Percentiles rank a stretch among this genome's conserved stretches.
These are phyloP conservation scores for Aspergillus spinulosporus DNA, from an alignment of 2,329 filamentous ascomycete genomes.

Conservation along the genomic window DNA sequence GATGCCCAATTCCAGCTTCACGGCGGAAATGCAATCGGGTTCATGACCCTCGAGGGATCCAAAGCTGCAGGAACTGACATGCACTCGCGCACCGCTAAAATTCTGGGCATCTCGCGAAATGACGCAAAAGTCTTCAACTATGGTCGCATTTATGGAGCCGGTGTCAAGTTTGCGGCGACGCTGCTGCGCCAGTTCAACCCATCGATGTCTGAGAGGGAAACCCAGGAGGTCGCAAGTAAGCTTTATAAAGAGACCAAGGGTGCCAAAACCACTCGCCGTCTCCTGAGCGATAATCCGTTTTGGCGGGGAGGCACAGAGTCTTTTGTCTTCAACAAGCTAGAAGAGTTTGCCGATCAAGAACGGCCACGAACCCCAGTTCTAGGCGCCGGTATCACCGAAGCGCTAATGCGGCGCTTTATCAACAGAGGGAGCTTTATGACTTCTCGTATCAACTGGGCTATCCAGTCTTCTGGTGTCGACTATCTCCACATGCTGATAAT, in stretches of 20 bases:
- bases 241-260: conserved; percentile 91
- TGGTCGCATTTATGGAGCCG: conserved; percentile 97
- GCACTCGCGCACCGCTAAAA: conserved; percentile 88
- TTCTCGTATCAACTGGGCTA: conserved; percentile 97
- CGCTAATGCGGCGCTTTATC: conserved; percentile 83
- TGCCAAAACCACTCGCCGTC: conserved; percentile 73
- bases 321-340: conserved; percentile 96
- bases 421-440: conserved; percentile 91
- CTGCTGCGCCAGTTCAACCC: conserved; percentile 94
- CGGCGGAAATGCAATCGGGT: conserved; percentile 94
- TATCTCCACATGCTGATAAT: conserved; percentile 94
- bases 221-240: conserved; percentile 70
- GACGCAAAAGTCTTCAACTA: conserved; percentile 99
- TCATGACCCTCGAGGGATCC: conserved; percentile 97
- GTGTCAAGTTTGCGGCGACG: conserved; percentile 86
- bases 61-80: conserved; percentile 92
- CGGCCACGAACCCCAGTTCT: conserved; percentile 85
- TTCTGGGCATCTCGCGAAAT: conserved; percentile 90
- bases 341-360: conserved; percentile 96
- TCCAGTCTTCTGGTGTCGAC: conserved; percentile 95
- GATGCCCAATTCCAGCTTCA: conserved; percentile 94
- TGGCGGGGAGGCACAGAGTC: conserved; percentile 97
- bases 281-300: conserved; percentile 72
- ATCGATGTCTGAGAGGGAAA: conserved; percentile 73
- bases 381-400: conserved; percentile 93